Evolutionary conservation across 2,329 filamentous ascomycete species (phyloP).

Genomic region (Apiospora saccharicola): DNA sequence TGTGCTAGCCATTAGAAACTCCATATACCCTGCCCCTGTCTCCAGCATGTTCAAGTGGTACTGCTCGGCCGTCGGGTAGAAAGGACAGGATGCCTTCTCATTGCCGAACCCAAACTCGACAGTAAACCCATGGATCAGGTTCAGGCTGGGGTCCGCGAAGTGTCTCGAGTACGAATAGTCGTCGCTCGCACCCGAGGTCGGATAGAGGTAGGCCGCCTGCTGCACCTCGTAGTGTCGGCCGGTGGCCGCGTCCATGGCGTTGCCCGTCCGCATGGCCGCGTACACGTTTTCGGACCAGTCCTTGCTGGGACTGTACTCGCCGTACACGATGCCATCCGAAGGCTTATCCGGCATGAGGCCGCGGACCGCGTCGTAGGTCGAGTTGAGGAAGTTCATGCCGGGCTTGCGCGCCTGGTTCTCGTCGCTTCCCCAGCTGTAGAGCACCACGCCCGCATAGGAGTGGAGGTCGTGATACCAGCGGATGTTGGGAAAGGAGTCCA

Average conservation of each 20-base stretch:
- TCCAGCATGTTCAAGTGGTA: conserved; percentile 55
- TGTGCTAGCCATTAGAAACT: conserved; percentile 46
- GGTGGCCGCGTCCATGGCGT: conserved; percentile 49
- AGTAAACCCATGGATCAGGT: conserved; percentile 51
- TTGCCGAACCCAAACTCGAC: conserved; percentile 57
- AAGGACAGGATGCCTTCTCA: conserved; percentile 44
- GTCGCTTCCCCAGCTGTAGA: conserved; percentile 68
- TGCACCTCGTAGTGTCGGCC: conserved; percentile 47
- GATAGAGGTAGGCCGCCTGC: conserved; percentile 53
- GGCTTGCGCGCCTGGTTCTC: conserved; percentile 54
- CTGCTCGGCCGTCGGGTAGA: conserved; percentile 53
- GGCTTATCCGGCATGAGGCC: conserved; percentile 52
- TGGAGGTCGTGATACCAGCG: conserved; percentile 67
- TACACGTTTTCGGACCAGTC: conserved; percentile 46
- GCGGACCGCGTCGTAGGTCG: conserved; percentile 58
- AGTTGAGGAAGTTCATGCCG: conserved; percentile 60
- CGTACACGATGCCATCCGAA: conserved; percentile 45
- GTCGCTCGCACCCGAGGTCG: conserved; percentile 53
- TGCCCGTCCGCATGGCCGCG: conserved; percentile 45
- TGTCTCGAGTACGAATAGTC: conserved; percentile 56
- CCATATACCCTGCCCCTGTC: conserved; percentile 56
- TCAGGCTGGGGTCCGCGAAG: conserved; percentile 45
- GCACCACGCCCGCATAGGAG: conserved; percentile 58
- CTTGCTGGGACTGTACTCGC: conserved; percentile 51
- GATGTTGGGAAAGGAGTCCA: conserved; percentile 57